Evolutionary conservation across 805 yeast genomes (phyloP).

Genomic region (Yarrowia sp.): DNA sequence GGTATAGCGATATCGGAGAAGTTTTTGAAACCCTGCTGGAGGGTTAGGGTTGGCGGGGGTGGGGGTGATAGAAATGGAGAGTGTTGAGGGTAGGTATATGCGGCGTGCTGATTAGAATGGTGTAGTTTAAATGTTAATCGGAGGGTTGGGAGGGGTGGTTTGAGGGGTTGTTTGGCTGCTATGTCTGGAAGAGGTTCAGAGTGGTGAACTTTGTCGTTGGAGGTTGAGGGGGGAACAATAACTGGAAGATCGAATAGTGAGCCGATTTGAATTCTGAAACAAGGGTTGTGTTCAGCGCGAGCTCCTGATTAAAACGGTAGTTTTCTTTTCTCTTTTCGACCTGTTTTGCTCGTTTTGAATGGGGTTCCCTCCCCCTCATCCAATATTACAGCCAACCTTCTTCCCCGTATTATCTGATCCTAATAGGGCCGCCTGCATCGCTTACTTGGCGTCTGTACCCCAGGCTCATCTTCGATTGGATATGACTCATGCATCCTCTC

Average conservation of each 20-base stretch:
- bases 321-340: neutral
- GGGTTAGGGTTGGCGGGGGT: constrained; percentile 12
- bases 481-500: constrained; percentile 29
- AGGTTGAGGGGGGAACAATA: neutral
- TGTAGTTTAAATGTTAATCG: neutral
- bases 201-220: neutral
- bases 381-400: too few species aligned
- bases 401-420: neutral
- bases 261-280: neutral
- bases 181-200: neutral
- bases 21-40: constrained; percentile 4
- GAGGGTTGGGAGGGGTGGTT: too few species aligned
- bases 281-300: neutral
- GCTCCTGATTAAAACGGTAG: neutral
- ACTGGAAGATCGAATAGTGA: too few species aligned
- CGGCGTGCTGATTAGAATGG: neutral
- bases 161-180: neutral
- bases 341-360: too few species aligned
- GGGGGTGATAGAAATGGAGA: neutral
- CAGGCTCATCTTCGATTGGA: neutral
- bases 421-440: neutral
- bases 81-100: too few species aligned
- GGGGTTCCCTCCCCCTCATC: neutral
- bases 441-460: neutral
- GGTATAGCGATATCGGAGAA: constrained; percentile 34